These are phyloP conservation scores for Lachnellula occidentalis DNA, from an alignment of 2,329 filamentous ascomycete genomes.

Conservation along the genomic window DNA sequence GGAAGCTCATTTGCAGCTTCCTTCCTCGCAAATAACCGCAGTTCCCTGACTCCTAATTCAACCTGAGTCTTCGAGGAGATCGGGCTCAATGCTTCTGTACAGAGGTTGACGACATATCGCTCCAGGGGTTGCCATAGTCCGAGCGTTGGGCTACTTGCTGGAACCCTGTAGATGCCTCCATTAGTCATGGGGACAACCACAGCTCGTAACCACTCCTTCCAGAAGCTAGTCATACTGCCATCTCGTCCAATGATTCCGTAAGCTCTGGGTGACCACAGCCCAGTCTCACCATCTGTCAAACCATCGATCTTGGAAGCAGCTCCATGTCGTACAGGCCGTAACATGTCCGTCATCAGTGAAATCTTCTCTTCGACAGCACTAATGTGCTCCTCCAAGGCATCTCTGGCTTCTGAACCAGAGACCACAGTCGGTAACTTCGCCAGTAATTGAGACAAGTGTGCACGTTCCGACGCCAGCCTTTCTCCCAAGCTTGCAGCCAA, in stretches of 20 bases:
- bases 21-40: slow-evolving; percentile 87
- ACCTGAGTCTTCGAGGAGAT: slow-evolving; percentile 93
- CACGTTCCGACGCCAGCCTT: slow-evolving; percentile 78
- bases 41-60: slow-evolving; percentile 81
- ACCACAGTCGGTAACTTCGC: slow-evolving; percentile 74
- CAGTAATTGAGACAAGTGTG: slow-evolving; percentile 82
- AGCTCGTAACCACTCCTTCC: slow-evolving; percentile 97
- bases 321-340: slow-evolving; percentile 86
- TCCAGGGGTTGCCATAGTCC: slow-evolving; percentile 96
- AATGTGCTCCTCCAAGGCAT: slow-evolving; percentile 87
- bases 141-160: slow-evolving; percentile 81
- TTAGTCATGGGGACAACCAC: slow-evolving; percentile 95
- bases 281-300: slow-evolving; percentile 88
- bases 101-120: slow-evolving; percentile 94
- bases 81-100: slow-evolving; percentile 88
- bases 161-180: slow-evolving; percentile 74
- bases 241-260: slow-evolving; percentile 91
- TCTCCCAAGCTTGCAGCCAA: slow-evolving; percentile 87
- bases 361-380: slow-evolving; percentile 97
- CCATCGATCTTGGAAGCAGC: slow-evolving; percentile 97
- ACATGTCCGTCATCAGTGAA: slow-evolving; percentile 88
- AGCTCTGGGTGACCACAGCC: slow-evolving; percentile 89
- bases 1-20: slow-evolving; percentile 92
- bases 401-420: slow-evolving; percentile 75
- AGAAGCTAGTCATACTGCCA: slow-evolving; percentile 77